Percentiles rank a stretch among this genome's conserved stretches.
phyloP scores from a whole-genome alignment of 2,329 filamentous ascomycete species.

The Verticillium alfalfae region DNA sequence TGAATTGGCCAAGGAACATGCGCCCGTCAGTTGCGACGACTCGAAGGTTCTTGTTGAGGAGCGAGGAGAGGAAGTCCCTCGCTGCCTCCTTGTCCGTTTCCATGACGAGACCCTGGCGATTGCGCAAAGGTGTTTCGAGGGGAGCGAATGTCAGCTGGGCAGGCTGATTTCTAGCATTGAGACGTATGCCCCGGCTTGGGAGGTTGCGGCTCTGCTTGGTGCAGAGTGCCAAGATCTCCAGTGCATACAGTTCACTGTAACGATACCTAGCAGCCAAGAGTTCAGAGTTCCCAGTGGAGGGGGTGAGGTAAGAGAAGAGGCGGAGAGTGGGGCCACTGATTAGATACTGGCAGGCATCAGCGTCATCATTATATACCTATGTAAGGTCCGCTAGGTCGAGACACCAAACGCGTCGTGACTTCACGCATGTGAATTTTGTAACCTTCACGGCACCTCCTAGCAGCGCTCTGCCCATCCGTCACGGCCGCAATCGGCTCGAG shows the following conservation, averaged over 20 bases:
- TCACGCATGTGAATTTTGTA: slow-evolving; percentile 4
- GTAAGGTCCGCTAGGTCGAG: background rate
- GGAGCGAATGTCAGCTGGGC: background rate
- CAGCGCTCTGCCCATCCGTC: background rate
- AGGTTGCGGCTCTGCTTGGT: background rate
- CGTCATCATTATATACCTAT: slow-evolving; percentile 1
- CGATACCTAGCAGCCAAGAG: background rate
- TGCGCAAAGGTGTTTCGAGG: slow-evolving; percentile 1
- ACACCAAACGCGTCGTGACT: background rate
- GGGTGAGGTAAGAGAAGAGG: background rate
- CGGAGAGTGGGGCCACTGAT: background rate
- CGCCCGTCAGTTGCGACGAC: slow-evolving; percentile 77
- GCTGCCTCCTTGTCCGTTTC: slow-evolving; percentile 47
- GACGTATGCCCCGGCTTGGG: background rate
- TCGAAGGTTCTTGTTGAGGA: slow-evolving; percentile 74
- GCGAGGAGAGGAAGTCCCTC: slow-evolving; percentile 51
- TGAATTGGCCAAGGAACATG: slow-evolving; percentile 85
- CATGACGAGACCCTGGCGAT: background rate
- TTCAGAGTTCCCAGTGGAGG: background rate
- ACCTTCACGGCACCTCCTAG: background rate
- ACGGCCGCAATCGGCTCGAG: background rate
- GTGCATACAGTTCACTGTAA: background rate
- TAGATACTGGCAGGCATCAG: background rate
- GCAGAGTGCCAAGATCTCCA: background rate
- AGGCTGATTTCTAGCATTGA: background rate